Conservation (phyloP, 495 filamentous ascomycete genomes). For the Xanthoparmelia taractica region DNA sequence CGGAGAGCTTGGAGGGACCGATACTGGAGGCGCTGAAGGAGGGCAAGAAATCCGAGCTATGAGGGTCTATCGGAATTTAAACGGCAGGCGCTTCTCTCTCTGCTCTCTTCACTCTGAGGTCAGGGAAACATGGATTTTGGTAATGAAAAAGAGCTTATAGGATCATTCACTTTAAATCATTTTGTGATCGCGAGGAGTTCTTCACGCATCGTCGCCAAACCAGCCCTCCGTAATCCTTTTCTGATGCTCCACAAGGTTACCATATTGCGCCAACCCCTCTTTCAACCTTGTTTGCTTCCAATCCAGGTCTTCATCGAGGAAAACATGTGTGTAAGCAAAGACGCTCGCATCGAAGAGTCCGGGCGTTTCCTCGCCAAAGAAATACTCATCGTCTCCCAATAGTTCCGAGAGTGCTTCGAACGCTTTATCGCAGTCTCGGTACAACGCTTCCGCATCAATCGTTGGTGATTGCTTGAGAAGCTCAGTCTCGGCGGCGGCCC, state of each 20-base stretch:
- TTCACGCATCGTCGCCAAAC: background rate
- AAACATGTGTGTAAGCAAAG: constrained; percentile 83
- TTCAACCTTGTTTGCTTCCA: constrained; percentile 48
- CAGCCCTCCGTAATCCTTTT: constrained; percentile 36
- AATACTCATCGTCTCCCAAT: constrained; percentile 57
- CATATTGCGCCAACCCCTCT: constrained; percentile 33
- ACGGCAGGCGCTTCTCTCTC: background rate
- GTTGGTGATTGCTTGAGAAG: constrained; percentile 55
- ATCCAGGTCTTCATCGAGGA: constrained; percentile 53
- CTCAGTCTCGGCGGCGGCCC: constrained; percentile 61
- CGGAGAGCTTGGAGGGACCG: constrained; percentile 61
- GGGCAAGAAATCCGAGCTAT: constrained; percentile 28
- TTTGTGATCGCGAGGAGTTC: background rate
- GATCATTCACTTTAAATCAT: background rate
- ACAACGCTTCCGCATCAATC: constrained; percentile 56
- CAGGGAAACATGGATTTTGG: background rate
- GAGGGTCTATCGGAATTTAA: background rate
- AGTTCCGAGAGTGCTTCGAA: constrained; percentile 66
- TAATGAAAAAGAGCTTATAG: background rate
- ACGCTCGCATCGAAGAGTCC: constrained; percentile 77
- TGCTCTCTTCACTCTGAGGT: background rate
- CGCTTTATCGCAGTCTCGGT: constrained; percentile 60
- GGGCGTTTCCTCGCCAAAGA: constrained; percentile 56
- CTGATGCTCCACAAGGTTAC: constrained; percentile 49
- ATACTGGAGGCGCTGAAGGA: constrained; percentile 70